Evolutionary conservation across 1,284 basidiomycete species (phyloP), one percentile per base, ranked within the genome.

Genomic region (Omphalotus olearius): DNA sequence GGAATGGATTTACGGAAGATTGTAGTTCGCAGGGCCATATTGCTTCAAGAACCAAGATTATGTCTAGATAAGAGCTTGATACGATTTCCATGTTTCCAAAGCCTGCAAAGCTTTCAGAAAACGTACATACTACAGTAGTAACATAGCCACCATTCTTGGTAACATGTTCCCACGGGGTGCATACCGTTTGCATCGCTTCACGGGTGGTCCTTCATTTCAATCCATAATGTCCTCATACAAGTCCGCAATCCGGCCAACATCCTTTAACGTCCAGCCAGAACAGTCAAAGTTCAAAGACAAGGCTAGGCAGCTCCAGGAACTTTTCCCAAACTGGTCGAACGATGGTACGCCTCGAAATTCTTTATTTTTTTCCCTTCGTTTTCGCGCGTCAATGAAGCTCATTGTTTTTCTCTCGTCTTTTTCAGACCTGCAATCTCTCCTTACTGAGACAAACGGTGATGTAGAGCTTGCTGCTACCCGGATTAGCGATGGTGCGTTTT

Each of bases 291-390:
- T 75, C 61, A 74, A 74, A 41, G 16, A 68, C 0, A 72, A 87
- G 59, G 76, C 80, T 13, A 66, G 72, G 30, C 79, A 83, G 54
- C 81, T 93, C 13, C 81, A 85, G 65, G 92, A 92, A 65, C 68
- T 84, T 55, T 94, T 93, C 66, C 83, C 91, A 10, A 62, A 67
- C 60, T 94, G 84, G 85, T 81, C 86, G 64, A 78, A 78, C 60
- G 91, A 93, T 64, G 88, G 87, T 83, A 60, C 52, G 66, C 68
- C 54, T 50, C 42, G 45, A 33, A 33, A 33, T 10, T 33, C 4
- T 7, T 47, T 62, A 61, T 52, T 57, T 53, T 56, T 60, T 61
- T 62, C 5, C 23, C 61, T 62, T 60, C 54, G 40, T 54, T 50
- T 53, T 49, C 52, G 56, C 56, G 49, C 28, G 42, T 53, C 36